Percentiles rank a stretch among this genome's conserved stretches.
Evolutionary conservation across 2,329 filamentous ascomycete species (phyloP).

Genomic region (Monosporascus sp.): DNA sequence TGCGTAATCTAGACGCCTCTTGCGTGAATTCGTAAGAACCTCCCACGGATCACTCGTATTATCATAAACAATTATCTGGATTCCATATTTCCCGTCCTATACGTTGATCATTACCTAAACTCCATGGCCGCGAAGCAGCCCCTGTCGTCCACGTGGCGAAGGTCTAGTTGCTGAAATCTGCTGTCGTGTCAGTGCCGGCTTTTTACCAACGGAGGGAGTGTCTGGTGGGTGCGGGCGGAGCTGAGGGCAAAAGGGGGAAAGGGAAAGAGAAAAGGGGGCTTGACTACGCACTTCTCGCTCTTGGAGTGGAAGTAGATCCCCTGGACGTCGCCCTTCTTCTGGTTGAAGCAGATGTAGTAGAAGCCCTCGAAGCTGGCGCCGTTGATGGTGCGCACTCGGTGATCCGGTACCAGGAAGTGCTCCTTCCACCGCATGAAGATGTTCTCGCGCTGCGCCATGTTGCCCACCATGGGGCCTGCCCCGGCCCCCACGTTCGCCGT

Average conservation of each 20-base stretch:
- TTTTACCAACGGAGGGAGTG: neutral
- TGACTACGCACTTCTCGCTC: slow-evolving; percentile 72
- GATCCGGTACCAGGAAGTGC: slow-evolving; percentile 93
- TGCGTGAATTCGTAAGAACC: too few relatives aligned
- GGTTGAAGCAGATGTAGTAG: slow-evolving; percentile 99
- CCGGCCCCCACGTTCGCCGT: neutral
- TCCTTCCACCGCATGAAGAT: slow-evolving; percentile 99
- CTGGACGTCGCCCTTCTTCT: slow-evolving; percentile 76
- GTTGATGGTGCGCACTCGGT: slow-evolving; percentile 82
- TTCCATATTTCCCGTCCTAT: neutral
- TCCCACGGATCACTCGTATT: neutral
- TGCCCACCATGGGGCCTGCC: slow-evolving; percentile 10
- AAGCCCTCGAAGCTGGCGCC: slow-evolving; percentile 98
- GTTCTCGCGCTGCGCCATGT: slow-evolving; percentile 52
- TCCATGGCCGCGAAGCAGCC: slow-evolving; percentile 85
- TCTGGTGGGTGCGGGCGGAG: neutral
- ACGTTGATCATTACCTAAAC: slow-evolving; percentile 58
- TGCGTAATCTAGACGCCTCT: too few relatives aligned
- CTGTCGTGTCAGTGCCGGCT: slow-evolving; percentile 7
- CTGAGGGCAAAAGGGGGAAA: neutral
- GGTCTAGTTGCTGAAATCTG: slow-evolving; percentile 87
- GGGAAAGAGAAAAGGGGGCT: slow-evolving; percentile 30
- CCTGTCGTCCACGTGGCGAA: slow-evolving; percentile 79
- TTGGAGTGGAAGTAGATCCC: slow-evolving; percentile 98
- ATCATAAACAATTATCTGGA: neutral